Evolutionary conservation across 2,329 filamentous ascomycete genomes (phyloP).

Genomic region (Emericellopsis cladophorae): DNA sequence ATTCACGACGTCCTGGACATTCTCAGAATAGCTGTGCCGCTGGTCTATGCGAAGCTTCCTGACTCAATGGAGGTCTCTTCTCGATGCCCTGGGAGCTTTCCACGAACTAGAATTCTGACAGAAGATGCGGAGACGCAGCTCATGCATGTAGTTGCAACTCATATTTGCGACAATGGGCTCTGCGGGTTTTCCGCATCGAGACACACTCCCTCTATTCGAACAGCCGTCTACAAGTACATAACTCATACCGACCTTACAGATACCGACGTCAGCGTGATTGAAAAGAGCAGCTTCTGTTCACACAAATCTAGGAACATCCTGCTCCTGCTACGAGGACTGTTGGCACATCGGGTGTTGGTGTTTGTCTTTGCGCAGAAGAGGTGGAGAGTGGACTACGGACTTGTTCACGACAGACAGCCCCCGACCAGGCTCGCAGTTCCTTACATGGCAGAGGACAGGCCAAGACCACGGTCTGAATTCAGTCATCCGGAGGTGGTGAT

Average conservation of each 20-base stretch:
- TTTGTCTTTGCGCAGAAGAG: conserved; percentile 44
- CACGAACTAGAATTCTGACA: background rate
- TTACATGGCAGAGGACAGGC: conserved; percentile 52
- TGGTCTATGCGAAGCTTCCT: background rate
- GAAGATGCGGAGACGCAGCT: conserved; percentile 1
- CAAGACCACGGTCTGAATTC: conserved; percentile 50
- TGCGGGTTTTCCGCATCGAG: background rate
- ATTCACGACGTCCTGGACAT: conserved; percentile 26
- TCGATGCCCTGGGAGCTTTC: background rate
- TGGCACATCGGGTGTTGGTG: conserved; percentile 46
- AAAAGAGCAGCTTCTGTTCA: background rate
- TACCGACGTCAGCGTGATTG: background rate
- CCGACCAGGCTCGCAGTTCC: conserved; percentile 44
- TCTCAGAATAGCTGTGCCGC: conserved; percentile 9
- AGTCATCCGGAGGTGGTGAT: conserved; percentile 57
- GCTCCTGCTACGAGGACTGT: conserved; percentile 48
- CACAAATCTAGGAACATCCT: background rate
- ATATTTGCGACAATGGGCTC: background rate
- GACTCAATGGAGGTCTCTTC: too few species aligned
- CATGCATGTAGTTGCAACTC: background rate
- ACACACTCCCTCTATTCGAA: background rate
- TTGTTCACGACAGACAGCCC: conserved; percentile 39
- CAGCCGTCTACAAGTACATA: conserved; percentile 2
- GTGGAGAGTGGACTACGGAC: conserved; percentile 55
- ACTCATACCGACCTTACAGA: background rate